Base-by-base conservation (phyloP, 495 filamentous ascomycete species). In the Penicillium nucicola region DNA sequence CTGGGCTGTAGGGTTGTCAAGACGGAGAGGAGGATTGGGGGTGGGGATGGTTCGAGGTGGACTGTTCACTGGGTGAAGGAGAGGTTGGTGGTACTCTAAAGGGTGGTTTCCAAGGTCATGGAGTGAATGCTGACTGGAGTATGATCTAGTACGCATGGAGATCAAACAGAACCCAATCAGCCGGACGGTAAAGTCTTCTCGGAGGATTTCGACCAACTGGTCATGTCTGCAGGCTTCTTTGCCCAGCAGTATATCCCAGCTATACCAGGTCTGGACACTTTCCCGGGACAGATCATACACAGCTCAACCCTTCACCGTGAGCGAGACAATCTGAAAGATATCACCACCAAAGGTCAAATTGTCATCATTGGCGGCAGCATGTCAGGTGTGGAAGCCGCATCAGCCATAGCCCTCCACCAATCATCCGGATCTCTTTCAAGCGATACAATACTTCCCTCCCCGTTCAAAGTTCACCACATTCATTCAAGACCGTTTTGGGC, bases 321-420 rank as follows among this genome's bases (percentile, higher is more conserved):
- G 8, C 58, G 61, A 0, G 58, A 63, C 32, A 49, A 73, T 1
- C 23, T 61, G 6, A 23, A 52, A 1, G 52, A 56, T 23, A 39
- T 18, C 8, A 35, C 25, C 10, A 8, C 25, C 25, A 5, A 37
- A 2, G 30, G 49, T 9, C 49, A 31, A 0, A 66, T 95, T 41
- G 76, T 92, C 3, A 78, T 96, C 12, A 77, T 92, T 8, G 90
- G 90, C 4, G 90, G 90, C 2, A 87, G 88, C 48, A 90, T 95
- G 79, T 92, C 87, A 14, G 89, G 88, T 0, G 78, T 83, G 8
- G 90, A 95, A 70, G 81, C 84, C 34, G 88, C 87, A 6, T 82
- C 84, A 17, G 79, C 83, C 4, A 74, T 91, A 30, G 89, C 89
- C 12, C 72, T 84, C 14, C 81, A 87, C 42, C 64, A 90, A 3